Percentiles rank a stretch among this genome's conserved stretches.
phyloP scores from a whole-genome alignment of 2,329 filamentous ascomycete species.

The Ophiostoma triangulosporum region DNA sequence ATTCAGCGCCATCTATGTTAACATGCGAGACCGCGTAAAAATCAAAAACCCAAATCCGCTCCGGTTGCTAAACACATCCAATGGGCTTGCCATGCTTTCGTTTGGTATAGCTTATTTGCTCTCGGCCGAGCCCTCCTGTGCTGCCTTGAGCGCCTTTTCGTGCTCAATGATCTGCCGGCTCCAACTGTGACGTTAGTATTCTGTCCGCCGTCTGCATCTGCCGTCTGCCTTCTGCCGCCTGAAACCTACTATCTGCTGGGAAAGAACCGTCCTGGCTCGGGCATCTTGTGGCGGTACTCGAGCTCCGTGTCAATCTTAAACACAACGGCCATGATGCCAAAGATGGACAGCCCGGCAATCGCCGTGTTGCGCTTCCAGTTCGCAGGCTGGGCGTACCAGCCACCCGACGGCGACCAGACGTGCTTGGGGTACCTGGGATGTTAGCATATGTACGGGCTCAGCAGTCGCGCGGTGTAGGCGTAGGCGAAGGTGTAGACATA shows the following conservation, averaged over 20 bases:
- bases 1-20: background rate
- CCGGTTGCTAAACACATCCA: no score
- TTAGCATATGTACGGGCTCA: background rate
- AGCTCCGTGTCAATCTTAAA: conserved; percentile 62
- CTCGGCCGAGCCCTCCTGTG: conserved; percentile 4
- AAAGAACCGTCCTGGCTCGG: conserved; percentile 65
- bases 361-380: conserved; percentile 91
- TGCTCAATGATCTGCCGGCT: conserved; percentile 32
- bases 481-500: no score
- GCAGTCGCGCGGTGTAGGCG: no score
- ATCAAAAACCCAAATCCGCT: background rate
- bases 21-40: background rate
- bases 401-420: conserved; percentile 96
- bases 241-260: conserved; percentile 79
- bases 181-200: conserved; percentile 22
- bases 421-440: conserved; percentile 78
- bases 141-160: conserved; percentile 25
- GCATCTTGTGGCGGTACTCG: conserved; percentile 64
- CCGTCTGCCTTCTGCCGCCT: no score
- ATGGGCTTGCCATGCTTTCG: background rate
- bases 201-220: background rate
- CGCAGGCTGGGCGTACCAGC: conserved; percentile 87
- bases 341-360: conserved; percentile 26
- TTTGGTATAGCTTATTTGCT: conserved; percentile 7
- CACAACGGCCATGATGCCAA: conserved; percentile 48